Evolutionary conservation across 2,329 filamentous ascomycete species (phyloP), one percentile per base, ranked within the genome.

Genomic region (Ophiostoma australiae): DNA sequence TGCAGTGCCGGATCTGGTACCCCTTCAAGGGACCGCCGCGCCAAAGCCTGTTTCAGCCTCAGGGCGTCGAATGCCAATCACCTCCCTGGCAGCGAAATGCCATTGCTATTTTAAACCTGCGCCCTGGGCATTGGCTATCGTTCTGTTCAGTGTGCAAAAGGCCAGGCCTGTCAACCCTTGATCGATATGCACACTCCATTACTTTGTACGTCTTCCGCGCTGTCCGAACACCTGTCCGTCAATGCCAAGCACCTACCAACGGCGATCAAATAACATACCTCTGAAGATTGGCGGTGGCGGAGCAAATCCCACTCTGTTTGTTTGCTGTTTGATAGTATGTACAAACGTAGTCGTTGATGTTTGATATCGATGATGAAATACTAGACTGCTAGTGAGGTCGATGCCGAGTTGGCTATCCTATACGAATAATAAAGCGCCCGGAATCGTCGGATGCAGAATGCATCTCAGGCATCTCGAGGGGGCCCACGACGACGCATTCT

Each of bases 11-110:
- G 15, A 33, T 63, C 58, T 35, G 58, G 13, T n/a, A 27, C 52
- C 52, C 48, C 68, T 68, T 55, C 68, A 39, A 44, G 58, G 58
- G 17, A 48, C 44, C 17, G 20, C 67, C 37, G 70, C 15, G n/a
- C 55, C 71, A 63, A 69, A 48, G 41, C 20, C 65, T 48, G 71
- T 72, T 72, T 70, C 71, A 72, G 71, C 71, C 55, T 33, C 69
- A 44, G 27, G 11, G 35, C 15, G 35, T 33, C 41, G 68, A 70
- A 68, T 72, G 48, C 70, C 70, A 72, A 70, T 68, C 70, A 52
- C 70, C n/a, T 55, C 48, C 37, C 23, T 33, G 37, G 20, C 35
- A 63, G 55, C 10, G 17, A 37, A 27, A 20, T 31, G 6, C 17
- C 39, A 52, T 39, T 17, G 17, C 37, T 44, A 31, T 27, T 70